Evolutionary conservation across 345 rosid species (phyloP), one percentile per base, ranked within the genome.

Genomic region (Sisymbrium irio): DNA sequence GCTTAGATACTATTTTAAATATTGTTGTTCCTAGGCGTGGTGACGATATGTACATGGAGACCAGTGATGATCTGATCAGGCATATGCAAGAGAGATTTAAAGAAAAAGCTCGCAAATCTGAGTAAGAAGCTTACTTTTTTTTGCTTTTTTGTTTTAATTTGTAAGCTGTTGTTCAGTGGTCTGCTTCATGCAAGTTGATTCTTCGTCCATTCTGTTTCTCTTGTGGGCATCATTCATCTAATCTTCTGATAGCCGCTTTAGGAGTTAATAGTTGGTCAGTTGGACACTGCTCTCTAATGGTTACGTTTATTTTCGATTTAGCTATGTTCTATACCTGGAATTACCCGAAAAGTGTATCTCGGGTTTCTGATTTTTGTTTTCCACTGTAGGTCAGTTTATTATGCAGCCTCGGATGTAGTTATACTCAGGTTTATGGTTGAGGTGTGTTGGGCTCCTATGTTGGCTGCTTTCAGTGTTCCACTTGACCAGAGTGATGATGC

Each of bases 391-490:
- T 96, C 99, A 81, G 90, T 83, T 75, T 96, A 90, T 86, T 92
- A 92, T 84, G 97, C 99, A 45, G 99, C 99, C 71, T 89, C 96
- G n/a, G 98, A 96, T 87, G 96, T 88, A 56, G 95, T 89, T 74
- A 87, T 92, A 75, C 92, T 96, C 71, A 83, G 98, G 78, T 96
- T 96, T 85, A 96, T 96, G 99, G 82, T 92, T 71, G 99, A 96
- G 83, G 99, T 83, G 50, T 96, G 99, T 82, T 96, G 99, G 99
- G 99, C 99, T 78, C 98, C 98, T 45, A 92, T 96, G 99, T 75
- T 96, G 88, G 99, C 99, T 69, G 99, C 99, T 77, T 96, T 96
- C 85, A 96, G 99, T 69, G 98, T 96, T 69, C 99, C 98, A 51
- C 95, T 96, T 50, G 99, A 96, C 79, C 98, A 87, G 83, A 96